phyloP scores from a whole-genome alignment of 495 filamentous ascomycete genomes.

The Neurospora sp. region DNA sequence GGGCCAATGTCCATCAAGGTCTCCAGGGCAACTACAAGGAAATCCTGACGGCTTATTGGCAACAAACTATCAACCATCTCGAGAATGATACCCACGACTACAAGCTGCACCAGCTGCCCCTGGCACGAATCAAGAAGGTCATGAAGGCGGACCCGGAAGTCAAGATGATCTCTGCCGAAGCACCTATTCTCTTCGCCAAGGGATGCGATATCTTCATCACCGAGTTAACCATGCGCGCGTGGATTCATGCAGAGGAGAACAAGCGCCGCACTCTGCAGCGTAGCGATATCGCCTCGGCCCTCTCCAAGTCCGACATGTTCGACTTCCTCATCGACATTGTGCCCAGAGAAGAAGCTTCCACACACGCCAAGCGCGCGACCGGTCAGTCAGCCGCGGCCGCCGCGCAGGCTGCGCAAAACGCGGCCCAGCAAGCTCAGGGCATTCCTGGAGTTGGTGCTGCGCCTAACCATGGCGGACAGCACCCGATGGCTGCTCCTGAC shows the following conservation, averaged over 20 bases:
- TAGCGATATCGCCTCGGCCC: conserved; percentile 88
- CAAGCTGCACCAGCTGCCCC: conserved; percentile 89
- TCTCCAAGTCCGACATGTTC: conserved; percentile 98
- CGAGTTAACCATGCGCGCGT: conserved; percentile 98
- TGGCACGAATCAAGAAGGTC: conserved; percentile 98
- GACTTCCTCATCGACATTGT: conserved; percentile 99
- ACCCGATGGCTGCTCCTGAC: conserved; percentile 53
- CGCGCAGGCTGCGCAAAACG: conserved; percentile 38
- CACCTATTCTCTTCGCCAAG: conserved; percentile 95
- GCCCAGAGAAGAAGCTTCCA: conserved; percentile 81
- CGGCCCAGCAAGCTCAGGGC: conserved; percentile 45
- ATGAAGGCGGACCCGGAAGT: conserved; percentile 99
- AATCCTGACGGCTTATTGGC: conserved; percentile 97
- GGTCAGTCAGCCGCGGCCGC: conserved; percentile 41
- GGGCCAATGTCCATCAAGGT: conserved; percentile 97
- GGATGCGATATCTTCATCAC: conserved; percentile 99
- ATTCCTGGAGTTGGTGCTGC: conserved; percentile 47
- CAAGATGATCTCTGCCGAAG: conserved; percentile 99
- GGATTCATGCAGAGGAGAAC: conserved; percentile 99
- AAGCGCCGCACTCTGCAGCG: conserved; percentile 92
- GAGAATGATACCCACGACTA: conserved; percentile 95
- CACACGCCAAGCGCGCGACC: conserved; percentile 61
- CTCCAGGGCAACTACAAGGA: conserved; percentile 88
- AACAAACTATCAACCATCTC: conserved; percentile 89
- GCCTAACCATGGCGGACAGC: conserved; percentile 43